These are phyloP conservation scores for Myriosclerotinia scirpicola DNA, from an alignment of 2,329 filamentous ascomycete species.

Conservation along the genomic window DNA sequence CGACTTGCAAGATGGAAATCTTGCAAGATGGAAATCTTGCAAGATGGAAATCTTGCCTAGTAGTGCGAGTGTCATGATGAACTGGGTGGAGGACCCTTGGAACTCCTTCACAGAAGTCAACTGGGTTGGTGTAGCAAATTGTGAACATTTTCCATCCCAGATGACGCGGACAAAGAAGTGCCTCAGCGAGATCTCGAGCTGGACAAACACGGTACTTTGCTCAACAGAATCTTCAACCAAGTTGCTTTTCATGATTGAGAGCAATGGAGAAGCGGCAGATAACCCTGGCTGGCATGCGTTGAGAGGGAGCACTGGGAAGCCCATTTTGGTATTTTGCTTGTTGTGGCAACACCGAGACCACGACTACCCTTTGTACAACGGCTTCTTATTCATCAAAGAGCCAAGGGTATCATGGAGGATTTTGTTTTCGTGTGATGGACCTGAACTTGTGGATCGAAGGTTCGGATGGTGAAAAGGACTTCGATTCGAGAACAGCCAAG, in stretches of 20 bases:
- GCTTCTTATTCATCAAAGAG: background rate
- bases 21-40: too few relatives aligned
- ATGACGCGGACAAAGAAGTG: slow-evolving; percentile 73
- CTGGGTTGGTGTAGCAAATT: too few relatives aligned
- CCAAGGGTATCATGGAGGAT: too few relatives aligned
- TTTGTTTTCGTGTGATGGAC: too few relatives aligned
- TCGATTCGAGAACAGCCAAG: background rate
- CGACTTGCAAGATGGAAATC: too few relatives aligned
- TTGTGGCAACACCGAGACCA: too few relatives aligned
- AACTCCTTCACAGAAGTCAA: too few relatives aligned
- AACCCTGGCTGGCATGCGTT: too few relatives aligned
- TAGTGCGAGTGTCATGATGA: too few relatives aligned
- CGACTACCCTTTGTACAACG: background rate
- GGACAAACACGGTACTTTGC: background rate
- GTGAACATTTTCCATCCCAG: slow-evolving; percentile 40
- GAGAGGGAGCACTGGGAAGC: background rate
- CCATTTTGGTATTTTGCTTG: background rate
- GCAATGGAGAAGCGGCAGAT: background rate
- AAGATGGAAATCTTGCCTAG: too few relatives aligned
- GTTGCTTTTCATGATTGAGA: background rate
- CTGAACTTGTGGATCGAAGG: background rate
- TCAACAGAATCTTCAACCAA: background rate
- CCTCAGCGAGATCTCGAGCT: background rate
- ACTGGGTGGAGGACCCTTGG: too few relatives aligned
- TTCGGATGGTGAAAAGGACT: background rate